Conservation (phyloP, 208 protist genomes). For the Trypanosoma vivax region DNA sequence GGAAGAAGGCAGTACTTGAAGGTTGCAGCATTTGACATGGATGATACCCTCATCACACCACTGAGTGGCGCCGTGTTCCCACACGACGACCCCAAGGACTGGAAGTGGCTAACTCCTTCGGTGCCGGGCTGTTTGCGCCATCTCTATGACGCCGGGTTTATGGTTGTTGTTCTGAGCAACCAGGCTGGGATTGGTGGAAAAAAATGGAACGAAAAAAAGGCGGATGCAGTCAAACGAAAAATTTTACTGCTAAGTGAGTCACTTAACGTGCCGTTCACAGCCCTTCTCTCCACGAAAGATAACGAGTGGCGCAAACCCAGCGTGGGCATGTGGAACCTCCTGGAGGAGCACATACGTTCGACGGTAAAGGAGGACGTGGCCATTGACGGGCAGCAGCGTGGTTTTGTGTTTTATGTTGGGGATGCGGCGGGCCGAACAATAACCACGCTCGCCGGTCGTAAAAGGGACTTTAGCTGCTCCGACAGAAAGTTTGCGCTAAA, state of each 20-base stretch:
- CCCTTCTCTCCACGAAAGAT: constrained; percentile 64
- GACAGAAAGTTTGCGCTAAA: constrained; percentile 90
- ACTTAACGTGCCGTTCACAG: constrained; percentile 53
- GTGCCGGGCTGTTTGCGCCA: constrained; percentile 38
- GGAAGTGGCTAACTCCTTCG: constrained; percentile 46
- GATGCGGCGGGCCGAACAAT: constrained; percentile 86
- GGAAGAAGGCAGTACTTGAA: constrained; percentile 17
- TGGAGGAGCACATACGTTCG: constrained; percentile 41
- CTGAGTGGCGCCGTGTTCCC: constrained; percentile 51
- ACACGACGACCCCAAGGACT: constrained; percentile 51
- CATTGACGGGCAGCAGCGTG: neutral
- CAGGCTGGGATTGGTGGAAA: constrained; percentile 80
- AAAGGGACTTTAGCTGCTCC: constrained; percentile 89
- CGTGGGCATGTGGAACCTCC: constrained; percentile 74
- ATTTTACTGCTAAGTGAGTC: constrained; percentile 35
- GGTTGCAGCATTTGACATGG: constrained; percentile 71
- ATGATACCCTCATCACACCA: constrained; percentile 67
- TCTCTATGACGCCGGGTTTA: constrained; percentile 52
- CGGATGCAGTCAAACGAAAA: constrained; percentile 42
- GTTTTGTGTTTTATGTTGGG: constrained; percentile 84
- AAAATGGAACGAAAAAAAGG: constrained; percentile 49
- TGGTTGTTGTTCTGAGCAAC: constrained; percentile 91
- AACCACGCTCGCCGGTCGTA: constrained; percentile 48
- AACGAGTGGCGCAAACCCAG: constrained; percentile 89
- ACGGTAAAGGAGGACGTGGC: constrained; percentile 4